Conservation (phyloP, 768 basidiomycete genomes). For the Rhizopogon vinicolor region DNA sequence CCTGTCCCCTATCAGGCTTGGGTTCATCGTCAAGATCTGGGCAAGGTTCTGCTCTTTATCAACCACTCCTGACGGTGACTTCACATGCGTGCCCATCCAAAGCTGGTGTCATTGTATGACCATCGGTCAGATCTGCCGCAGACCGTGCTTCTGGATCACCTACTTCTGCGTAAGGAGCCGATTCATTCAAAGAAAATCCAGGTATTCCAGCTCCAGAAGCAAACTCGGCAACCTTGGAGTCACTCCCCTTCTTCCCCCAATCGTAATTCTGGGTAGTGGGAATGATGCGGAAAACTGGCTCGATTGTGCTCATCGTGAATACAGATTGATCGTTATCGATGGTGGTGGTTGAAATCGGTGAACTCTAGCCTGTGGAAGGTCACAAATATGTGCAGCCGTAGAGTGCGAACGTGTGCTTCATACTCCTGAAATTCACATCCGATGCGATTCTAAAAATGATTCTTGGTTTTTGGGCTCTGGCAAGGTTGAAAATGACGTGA, state of each 20-base stretch:
- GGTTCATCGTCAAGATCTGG: slow-evolving; percentile 59
- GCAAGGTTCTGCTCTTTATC: slow-evolving; percentile 48
- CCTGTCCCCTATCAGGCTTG: slow-evolving; percentile 60
- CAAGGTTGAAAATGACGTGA: background rate
- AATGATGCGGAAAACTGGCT: slow-evolving; percentile 67
- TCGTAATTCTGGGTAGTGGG: slow-evolving; percentile 90
- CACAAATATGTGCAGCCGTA: background rate
- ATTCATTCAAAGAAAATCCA: slow-evolving; percentile 63
- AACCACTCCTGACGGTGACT: slow-evolving; percentile 52
- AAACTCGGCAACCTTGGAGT: slow-evolving; percentile 86
- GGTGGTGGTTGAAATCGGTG: background rate
- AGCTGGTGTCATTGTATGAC: slow-evolving; percentile 43
- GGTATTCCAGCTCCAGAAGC: slow-evolving; percentile 57
- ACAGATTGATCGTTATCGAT: slow-evolving; percentile 3
- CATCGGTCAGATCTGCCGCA: slow-evolving; percentile 6
- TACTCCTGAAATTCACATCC: background rate
- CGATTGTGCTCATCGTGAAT: slow-evolving; percentile 18
- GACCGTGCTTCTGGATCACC: slow-evolving; percentile 15
- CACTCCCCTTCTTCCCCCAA: slow-evolving; percentile 85
- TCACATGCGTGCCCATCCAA: slow-evolving; percentile 99
- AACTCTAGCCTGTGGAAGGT: background rate
- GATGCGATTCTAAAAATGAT: background rate
- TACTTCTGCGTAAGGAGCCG: slow-evolving; percentile 91
- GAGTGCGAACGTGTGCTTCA: background rate
- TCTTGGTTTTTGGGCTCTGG: background rate